Evolutionary conservation across 495 filamentous ascomycete genomes (phyloP), one percentile per base, ranked within the genome.

Genomic region (Penicillium ucsense): DNA sequence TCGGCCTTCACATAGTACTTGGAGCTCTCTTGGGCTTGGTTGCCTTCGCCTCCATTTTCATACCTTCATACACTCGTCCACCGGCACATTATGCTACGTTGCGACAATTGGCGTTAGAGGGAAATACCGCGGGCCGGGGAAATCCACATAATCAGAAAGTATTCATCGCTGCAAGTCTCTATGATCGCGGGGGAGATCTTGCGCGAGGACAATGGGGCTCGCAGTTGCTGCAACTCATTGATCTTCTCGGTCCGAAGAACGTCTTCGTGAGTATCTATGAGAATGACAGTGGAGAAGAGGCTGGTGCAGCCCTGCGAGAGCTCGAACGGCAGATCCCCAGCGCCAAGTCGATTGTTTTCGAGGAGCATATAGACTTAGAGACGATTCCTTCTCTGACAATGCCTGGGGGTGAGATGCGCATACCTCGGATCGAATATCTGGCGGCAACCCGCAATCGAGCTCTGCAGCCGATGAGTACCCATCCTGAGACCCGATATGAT

Each of bases 361-460:
- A 75, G 43, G 70, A 75, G 4, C 71, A 80, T 41, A 51, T 86
- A 28, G 66, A 76, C 34, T 47, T 79, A 27, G 59, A 63, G 3
- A 63, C 59, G 0, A 63, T 89, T 3, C 74, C 74, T 0, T 72
- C 71, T 29, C 73, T 86, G 35, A 75, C 66, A 8, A 56, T 85
- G 8, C 82, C 84, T 8, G 74, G 75, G 28, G 85, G 85, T 7
- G 70, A 74, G 29, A 67, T 67, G 31, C 74, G 81, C 12, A 64
- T 83, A 30, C 85, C 85, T 55, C 81, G 87, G 30, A 82, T 90
- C 28, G 80, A 82, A 35, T 89, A 81, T 55, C 68, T 90, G n/a
- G 82, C 87, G n/a, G 82, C 86, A 57, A 78, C 86, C 28, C 78
- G 86, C 47, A 92, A 92, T 59, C 78, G 78, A 34, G 87, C 84